Evolutionary conservation across 768 basidiomycete species (phyloP), one percentile per base, ranked within the genome.

Genomic region (Lentinula sp.): DNA sequence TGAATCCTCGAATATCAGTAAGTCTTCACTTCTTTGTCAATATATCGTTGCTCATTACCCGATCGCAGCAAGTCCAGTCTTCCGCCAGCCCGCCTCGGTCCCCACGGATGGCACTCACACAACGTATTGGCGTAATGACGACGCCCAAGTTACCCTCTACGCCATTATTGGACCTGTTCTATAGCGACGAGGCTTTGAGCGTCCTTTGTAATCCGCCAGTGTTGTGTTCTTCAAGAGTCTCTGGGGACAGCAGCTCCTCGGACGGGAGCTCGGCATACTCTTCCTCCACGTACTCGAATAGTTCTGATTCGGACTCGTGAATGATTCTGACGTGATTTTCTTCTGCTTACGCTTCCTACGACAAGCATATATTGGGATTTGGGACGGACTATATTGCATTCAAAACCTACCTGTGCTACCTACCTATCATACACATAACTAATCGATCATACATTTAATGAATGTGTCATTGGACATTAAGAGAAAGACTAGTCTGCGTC

Each of bases 401-500:
- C 9, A 39, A 2, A 13, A 6, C 18, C 21, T 48, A 48, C 7
- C 21, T 56, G 40, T 43, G 21, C 11, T 55, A 55, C 37, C 13
- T 55, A 39, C 53, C 21, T 37, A 28, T 18, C 18, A 35, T 32
- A 52, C 48, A 18, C 48, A 11, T 35, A 52, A 52, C 4, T 13
- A 34, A 34, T 28, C 28, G 28, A 28, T 28, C 28, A 16, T 35
- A 32, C 23, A 35, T 40, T 8, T 6, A 23, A 37, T 28, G 23
- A 11, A 35, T 21, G 34, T 39, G 37, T 9, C 53, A n/a, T 18
- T 52, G 37, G 8, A 21, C 32, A 54, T 32, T 3, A 21, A 6
- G 18, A 37, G n/a, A 23, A 52, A 32, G 3, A 70, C 72, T 64
- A 87, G 60, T 87, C 86, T 3, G 78, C 80, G 63, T 87, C 86